Conservation (phyloP, 768 basidiomycete genomes). For the Lactarius tabidus region DNA sequence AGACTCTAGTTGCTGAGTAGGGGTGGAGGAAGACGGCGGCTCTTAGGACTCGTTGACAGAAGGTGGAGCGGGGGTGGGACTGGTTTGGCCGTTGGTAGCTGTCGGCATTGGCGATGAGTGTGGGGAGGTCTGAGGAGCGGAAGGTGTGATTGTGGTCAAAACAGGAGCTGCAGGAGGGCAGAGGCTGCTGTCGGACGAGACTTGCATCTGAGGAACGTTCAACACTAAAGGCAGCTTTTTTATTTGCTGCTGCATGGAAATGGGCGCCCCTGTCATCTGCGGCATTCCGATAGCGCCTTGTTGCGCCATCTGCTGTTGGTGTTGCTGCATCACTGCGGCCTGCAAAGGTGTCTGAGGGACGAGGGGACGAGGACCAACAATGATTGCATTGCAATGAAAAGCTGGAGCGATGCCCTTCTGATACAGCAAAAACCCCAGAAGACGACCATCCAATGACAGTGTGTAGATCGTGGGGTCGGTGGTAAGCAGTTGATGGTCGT, state of each 20-base stretch:
- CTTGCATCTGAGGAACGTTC: slow-evolving; percentile 53
- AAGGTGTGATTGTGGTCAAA: slow-evolving; percentile 32
- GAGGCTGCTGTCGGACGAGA: slow-evolving; percentile 52
- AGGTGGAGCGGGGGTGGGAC: too few relatives aligned
- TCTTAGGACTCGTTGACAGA: too few relatives aligned
- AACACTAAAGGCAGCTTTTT: slow-evolving; percentile 57
- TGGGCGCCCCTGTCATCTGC: slow-evolving; percentile 44
- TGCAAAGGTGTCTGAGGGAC: slow-evolving; percentile 21
- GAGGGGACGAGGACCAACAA: slow-evolving; percentile 20
- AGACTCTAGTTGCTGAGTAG: too few relatives aligned
- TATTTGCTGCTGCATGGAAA: slow-evolving; percentile 57
- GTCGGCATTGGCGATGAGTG: too few relatives aligned
- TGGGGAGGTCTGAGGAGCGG: slow-evolving; percentile 31
- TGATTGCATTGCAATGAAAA: slow-evolving; percentile 20
- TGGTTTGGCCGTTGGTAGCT: too few relatives aligned
- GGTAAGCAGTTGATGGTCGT: slow-evolving; percentile 21
- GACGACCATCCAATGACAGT: slow-evolving; percentile 17
- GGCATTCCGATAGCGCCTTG: too few relatives aligned
- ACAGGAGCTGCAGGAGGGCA: slow-evolving; percentile 44
- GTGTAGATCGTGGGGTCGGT: slow-evolving; percentile 25
- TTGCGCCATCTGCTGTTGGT: slow-evolving; percentile 20
- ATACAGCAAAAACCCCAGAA: slow-evolving; percentile 17
- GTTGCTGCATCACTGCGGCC: slow-evolving; percentile 17
- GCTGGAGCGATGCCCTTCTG: slow-evolving; percentile 21
- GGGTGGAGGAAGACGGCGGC: too few relatives aligned